These are phyloP conservation scores for Cercospora beticola DNA, from an alignment of 2,329 filamentous ascomycete genomes.

Conservation along the genomic window DNA sequence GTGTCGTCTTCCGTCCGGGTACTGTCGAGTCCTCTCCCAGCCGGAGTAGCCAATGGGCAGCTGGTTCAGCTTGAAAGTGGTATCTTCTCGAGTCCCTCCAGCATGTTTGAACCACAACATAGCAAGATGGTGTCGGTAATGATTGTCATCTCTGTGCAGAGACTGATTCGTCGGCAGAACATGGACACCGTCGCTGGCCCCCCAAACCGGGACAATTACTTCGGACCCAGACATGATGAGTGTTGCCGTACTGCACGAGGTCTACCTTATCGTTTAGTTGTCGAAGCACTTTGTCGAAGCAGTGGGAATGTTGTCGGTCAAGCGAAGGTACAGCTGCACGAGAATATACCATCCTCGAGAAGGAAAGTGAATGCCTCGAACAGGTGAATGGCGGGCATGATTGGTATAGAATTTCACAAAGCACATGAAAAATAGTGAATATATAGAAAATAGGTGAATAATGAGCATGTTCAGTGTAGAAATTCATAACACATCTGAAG, in stretches of 20 bases:
- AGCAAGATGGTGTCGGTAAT: neutral
- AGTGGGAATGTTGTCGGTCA: neutral
- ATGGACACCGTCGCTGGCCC: neutral
- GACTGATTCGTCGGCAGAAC: neutral
- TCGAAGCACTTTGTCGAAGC: neutral
- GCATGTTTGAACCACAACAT: neutral
- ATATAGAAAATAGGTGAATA: neutral
- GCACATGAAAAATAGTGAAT: neutral
- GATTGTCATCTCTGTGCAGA: neutral
- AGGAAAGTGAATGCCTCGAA: neutral
- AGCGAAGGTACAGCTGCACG: neutral
- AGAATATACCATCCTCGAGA: neutral
- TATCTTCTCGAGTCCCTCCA: neutral
- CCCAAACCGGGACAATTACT: neutral
- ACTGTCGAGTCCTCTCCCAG: conserved; percentile 42
- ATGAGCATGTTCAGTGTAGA: neutral
- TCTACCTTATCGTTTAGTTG: neutral
- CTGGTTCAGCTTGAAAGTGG: neutral
- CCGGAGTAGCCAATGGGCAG: conserved; percentile 31
- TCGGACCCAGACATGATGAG: neutral
- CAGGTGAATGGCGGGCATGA: neutral
- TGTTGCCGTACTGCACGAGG: neutral
- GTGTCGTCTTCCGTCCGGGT: conserved; percentile 30
- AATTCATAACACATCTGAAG: neutral
- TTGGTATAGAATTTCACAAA: neutral